These are phyloP conservation scores for Acanthamoeba royreba DNA, from an alignment of 208 protist genomes.

Conservation along the genomic window DNA sequence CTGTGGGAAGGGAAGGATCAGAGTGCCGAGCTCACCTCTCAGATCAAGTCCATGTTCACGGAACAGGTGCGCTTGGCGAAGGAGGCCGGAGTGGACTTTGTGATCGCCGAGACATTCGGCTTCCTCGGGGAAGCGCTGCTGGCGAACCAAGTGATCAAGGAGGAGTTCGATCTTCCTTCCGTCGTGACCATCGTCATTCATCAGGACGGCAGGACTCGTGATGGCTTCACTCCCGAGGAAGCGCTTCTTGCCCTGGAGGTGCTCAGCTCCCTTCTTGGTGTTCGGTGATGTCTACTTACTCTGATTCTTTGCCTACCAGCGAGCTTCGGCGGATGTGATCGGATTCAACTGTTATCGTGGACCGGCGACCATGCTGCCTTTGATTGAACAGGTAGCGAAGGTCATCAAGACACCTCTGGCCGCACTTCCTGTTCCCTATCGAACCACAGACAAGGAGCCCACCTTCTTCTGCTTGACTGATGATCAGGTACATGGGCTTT, in stretches of 20 bases:
- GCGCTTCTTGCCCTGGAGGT: background rate
- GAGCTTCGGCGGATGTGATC: slow-evolving; percentile 3
- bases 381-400: background rate
- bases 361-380: slow-evolving; percentile 17
- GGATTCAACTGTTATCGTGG: slow-evolving; percentile 36
- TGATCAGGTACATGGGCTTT: background rate
- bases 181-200: slow-evolving; percentile 37
- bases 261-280: background rate
- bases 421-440: slow-evolving; percentile 30
- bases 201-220: background rate
- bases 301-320: too few species aligned
- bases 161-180: background rate
- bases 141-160: slow-evolving; percentile 4
- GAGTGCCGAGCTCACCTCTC: background rate
- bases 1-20: background rate
- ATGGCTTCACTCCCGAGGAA: background rate
- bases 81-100: slow-evolving; percentile 7
- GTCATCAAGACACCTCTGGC: slow-evolving; percentile 22
- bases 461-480: slow-evolving; percentile 35
- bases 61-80: slow-evolving; percentile 39
- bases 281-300: too few species aligned
- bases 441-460: slow-evolving; percentile 38
- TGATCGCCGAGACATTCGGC: slow-evolving; percentile 40
- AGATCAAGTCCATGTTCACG: background rate
- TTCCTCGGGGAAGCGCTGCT: slow-evolving; percentile 28